Base-by-base conservation (phyloP, 1,284 basidiomycete species). In the Rhizoctonia solani region DNA sequence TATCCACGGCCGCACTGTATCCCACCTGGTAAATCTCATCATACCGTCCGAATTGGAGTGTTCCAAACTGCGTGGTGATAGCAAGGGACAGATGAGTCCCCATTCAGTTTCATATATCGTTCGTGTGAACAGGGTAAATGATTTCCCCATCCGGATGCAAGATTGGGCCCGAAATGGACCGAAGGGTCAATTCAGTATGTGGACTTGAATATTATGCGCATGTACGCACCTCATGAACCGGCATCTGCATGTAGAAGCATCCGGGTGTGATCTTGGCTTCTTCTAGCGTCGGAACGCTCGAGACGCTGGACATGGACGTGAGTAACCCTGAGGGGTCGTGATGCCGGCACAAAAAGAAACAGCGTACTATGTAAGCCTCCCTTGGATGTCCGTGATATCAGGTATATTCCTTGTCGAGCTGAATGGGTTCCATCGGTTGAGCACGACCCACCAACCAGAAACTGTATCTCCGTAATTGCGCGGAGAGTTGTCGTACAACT, bases 301-400 rank as follows among this genome's bases (percentile, higher is more conserved):
- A 96, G 0, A 98, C 96, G 78, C 94, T 96, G 72, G 3, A 61
- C 29, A 50, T 37, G 67, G 49, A 49, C 67, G 56, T 71, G 39
- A 69, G 55, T 23, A 19, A 23, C 44, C 44, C 44, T 47, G 9
- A 19, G 8, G n/a, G 9, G 39, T 30, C n/a, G 49, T n/a, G 37
- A 47, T n/a, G n/a, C n/a, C n/a, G n/a, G n/a, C n/a, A n/a, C n/a
- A n/a, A n/a, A n/a, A n/a, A n/a, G n/a, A n/a, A n/a, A n/a, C n/a
- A n/a, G n/a, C 92, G 71, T 74, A 96, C 94, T 99, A 99, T 56
- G 96, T 93, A 59, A 99, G 82, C 16, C 97, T 87, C 74, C 91
- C 90, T 74, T 98, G 97, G 63, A 99, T 93, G 75, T 99, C 96
- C 0, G 97, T 94, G 76, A 99, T 97, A 16, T 90, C 90, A 27